Evolutionary conservation across 495 filamentous ascomycete genomes (phyloP).

Genomic region (Cercophora sp.): DNA sequence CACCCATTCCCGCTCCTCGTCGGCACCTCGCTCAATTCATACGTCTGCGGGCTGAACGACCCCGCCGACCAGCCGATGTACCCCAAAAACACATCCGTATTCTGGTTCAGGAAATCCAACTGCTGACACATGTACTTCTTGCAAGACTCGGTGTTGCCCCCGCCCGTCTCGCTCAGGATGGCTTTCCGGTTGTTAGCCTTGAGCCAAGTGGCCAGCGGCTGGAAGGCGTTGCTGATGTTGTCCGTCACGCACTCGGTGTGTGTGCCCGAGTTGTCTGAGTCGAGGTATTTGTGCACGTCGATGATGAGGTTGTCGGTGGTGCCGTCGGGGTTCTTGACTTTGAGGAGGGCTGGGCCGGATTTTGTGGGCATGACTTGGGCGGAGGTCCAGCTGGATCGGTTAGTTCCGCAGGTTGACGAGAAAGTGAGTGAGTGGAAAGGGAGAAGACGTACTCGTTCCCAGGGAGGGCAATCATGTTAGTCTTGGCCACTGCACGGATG

Average conservation of each 20-base stretch:
- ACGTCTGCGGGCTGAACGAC: constrained; percentile 34
- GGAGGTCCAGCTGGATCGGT: constrained; percentile 32
- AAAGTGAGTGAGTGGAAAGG: not conserved
- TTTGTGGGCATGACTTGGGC: constrained; percentile 41
- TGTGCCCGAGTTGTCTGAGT: constrained; percentile 51
- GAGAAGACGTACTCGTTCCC: constrained; percentile 27
- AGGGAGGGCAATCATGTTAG: constrained; percentile 47
- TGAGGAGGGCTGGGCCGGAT: constrained; percentile 41
- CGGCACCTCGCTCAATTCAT: constrained; percentile 42
- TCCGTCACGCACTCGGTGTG: constrained; percentile 47
- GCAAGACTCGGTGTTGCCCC: constrained; percentile 44
- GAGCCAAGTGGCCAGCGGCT: constrained; percentile 44
- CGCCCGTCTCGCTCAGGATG: constrained; percentile 49
- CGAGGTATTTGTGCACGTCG: constrained; percentile 50
- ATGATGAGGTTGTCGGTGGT: constrained; percentile 48
- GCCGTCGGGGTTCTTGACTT: constrained; percentile 49
- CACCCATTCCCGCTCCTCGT: constrained; percentile 33
- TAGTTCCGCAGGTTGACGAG: not conserved
- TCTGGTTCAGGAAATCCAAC: constrained; percentile 35
- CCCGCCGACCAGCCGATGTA: constrained; percentile 53
- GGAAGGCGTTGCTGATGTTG: constrained; percentile 43
- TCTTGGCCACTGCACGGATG: constrained; percentile 49
- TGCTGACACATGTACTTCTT: constrained; percentile 35
- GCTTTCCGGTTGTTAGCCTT: constrained; percentile 46
- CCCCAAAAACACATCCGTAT: constrained; percentile 51